Conservation (phyloP, 2,329 filamentous ascomycete genomes). For the Ophiostoma himal-ulmi region DNA sequence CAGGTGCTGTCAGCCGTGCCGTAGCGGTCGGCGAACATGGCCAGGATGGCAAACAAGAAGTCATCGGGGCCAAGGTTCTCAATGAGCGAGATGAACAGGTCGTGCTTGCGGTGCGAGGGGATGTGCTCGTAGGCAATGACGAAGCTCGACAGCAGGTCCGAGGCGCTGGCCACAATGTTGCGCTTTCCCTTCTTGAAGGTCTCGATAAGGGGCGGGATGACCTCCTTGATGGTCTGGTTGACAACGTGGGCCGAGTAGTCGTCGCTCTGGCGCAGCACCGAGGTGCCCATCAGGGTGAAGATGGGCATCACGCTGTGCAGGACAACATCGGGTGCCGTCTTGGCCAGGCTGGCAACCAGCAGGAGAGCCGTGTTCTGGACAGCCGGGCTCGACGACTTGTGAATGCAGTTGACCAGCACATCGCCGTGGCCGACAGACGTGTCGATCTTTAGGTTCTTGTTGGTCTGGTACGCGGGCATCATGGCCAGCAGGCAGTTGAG, state of each 20-base stretch:
- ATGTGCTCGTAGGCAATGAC: slow-evolving; percentile 96
- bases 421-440: slow-evolving; percentile 78
- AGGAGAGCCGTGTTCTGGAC: slow-evolving; percentile 90
- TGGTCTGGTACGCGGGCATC: slow-evolving; percentile 66
- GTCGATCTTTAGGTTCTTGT: slow-evolving; percentile 61
- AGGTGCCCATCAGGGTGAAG: slow-evolving; percentile 96
- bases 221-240: slow-evolving; percentile 87
- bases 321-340: slow-evolving; percentile 81
- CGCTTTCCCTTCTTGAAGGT: slow-evolving; percentile 78
- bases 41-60: slow-evolving; percentile 79
- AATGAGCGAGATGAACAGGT: slow-evolving; percentile 77
- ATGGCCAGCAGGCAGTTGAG: slow-evolving; percentile 78
- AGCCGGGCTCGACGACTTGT: slow-evolving; percentile 83
- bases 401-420: slow-evolving; percentile 86
- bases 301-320: slow-evolving; percentile 98
- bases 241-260: slow-evolving; percentile 97
- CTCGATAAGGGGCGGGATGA: slow-evolving; percentile 83
- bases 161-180: slow-evolving; percentile 70
- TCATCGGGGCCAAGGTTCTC: slow-evolving; percentile 80
- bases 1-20: slow-evolving; percentile 67
- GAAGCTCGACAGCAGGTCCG: slow-evolving; percentile 90
- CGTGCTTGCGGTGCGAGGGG: slow-evolving; percentile 74
- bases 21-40: slow-evolving; percentile 88
- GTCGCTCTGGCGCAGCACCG: slow-evolving; percentile 84
- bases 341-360: slow-evolving; percentile 78